These are phyloP conservation scores for Vigna radiata DNA, from an alignment of 306 rosid species.

Conservation along the genomic window DNA sequence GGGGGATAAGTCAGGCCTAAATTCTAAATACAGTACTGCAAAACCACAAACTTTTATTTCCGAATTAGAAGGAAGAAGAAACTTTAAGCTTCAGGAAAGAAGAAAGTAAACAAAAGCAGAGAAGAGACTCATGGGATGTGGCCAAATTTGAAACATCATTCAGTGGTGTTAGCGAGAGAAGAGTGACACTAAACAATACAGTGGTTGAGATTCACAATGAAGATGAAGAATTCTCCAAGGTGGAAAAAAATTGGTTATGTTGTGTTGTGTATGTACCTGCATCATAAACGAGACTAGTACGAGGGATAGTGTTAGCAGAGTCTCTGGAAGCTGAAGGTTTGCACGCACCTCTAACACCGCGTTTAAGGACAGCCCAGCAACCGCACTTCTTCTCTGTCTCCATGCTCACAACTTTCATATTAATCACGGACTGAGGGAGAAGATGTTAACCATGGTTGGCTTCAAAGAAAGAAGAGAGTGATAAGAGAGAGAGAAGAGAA, in stretches of 20 bases:
- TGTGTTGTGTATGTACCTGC: slow-evolving; percentile 60
- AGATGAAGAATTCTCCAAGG: background rate
- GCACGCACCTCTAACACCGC: slow-evolving; percentile 82
- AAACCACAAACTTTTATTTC: background rate
- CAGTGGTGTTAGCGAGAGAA: slow-evolving; percentile 42
- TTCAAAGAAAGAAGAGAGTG: slow-evolving; percentile 23
- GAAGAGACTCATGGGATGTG: slow-evolving; percentile 29
- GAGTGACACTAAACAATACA: slow-evolving; percentile 1
- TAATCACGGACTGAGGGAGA: slow-evolving; percentile 40
- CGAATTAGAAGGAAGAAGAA: slow-evolving; percentile 1
- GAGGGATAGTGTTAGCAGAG: slow-evolving; percentile 87
- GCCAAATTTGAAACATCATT: background rate
- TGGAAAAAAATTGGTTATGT: background rate
- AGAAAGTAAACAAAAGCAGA: slow-evolving; percentile 19
- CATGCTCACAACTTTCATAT: slow-evolving; percentile 58
- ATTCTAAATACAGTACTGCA: background rate
- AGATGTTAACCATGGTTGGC: slow-evolving; percentile 41
- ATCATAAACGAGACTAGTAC: slow-evolving; percentile 89
- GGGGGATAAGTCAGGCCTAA: background rate
- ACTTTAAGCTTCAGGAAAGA: background rate
- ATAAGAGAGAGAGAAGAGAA: slow-evolving; percentile 29
- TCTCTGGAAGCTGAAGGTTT: slow-evolving; percentile 77
- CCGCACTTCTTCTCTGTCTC: slow-evolving; percentile 83
- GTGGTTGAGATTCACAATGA: slow-evolving; percentile 12
- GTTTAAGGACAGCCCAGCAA: slow-evolving; percentile 87